Evolutionary conservation across 2,329 filamentous ascomycete species (phyloP).

Genomic region (Diaporthe sp.): DNA sequence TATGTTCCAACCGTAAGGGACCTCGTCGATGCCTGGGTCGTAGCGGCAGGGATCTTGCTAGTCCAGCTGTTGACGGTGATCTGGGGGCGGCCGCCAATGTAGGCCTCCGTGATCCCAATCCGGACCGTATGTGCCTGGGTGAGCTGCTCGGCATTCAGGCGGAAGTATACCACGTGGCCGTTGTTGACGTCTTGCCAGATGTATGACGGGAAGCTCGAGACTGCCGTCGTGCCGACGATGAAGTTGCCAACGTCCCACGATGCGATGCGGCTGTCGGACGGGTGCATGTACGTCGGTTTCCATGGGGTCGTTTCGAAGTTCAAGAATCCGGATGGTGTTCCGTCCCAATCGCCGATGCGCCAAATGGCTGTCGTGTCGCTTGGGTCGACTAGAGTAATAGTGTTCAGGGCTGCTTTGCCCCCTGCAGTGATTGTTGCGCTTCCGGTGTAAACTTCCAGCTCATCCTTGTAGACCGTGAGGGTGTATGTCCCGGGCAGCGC

Average conservation of each 20-base stretch:
- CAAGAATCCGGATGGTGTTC: conserved; percentile 52
- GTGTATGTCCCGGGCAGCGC: conserved; percentile 52
- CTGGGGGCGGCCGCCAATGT: conserved; percentile 50
- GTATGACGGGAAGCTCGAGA: conserved; percentile 56
- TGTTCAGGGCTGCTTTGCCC: conserved; percentile 48
- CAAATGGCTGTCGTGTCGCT: conserved; percentile 51
- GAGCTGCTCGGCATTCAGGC: conserved; percentile 48
- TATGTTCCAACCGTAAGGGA: conserved; percentile 53
- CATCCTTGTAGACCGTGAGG: conserved; percentile 53
- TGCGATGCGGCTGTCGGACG: conserved; percentile 51
- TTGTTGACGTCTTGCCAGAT: conserved; percentile 60
- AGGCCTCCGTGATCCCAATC: conserved; percentile 51
- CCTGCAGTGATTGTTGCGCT: conserved; percentile 49
- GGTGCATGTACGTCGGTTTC: conserved; percentile 59
- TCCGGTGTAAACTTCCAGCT: conserved; percentile 50
- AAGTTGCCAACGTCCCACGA: conserved; percentile 52
- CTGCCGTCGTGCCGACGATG: conserved; percentile 53
- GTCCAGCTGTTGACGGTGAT: conserved; percentile 51
- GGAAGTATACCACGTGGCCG: conserved; percentile 57
- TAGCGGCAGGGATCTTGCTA: conserved; percentile 47
- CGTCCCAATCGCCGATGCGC: conserved; percentile 56
- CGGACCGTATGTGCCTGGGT: conserved; percentile 47
- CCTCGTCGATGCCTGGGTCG: conserved; percentile 49
- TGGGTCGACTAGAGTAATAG: conserved; percentile 50
- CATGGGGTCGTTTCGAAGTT: conserved; percentile 55